Conservation (phyloP, 2,329 filamentous ascomycete genomes). For the Graphiopsis chlorocephala region DNA sequence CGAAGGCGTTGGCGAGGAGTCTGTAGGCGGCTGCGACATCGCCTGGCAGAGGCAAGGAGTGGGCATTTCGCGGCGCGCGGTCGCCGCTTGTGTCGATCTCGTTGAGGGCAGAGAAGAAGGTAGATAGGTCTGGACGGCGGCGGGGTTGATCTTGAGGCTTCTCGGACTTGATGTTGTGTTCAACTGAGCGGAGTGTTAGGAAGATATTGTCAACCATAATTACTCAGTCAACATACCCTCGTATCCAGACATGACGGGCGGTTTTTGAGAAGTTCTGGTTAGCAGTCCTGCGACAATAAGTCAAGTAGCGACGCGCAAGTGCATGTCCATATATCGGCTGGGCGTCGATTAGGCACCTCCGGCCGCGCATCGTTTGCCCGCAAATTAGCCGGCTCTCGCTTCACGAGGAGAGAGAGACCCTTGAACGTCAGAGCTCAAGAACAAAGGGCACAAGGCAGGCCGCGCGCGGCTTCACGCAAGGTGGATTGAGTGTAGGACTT, state of each 20-base stretch:
- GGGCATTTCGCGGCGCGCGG: constrained; percentile 50
- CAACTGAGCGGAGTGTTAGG: constrained; percentile 35
- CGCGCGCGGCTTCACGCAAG: background rate
- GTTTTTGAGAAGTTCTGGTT: background rate
- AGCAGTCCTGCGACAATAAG: background rate
- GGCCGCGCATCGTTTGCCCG: constrained; percentile 14
- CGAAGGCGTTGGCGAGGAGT: constrained; percentile 59
- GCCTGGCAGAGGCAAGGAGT: constrained; percentile 59
- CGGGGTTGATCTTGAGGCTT: constrained; percentile 33
- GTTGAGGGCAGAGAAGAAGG: constrained; percentile 63
- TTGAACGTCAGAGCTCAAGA: background rate
- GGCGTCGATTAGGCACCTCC: constrained; percentile 18
- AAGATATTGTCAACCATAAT: constrained; percentile 16
- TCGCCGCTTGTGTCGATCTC: constrained; percentile 54
- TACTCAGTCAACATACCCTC: constrained; percentile 37
- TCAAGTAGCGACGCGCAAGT: background rate
- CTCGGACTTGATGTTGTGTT: constrained; percentile 47
- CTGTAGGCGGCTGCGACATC: constrained; percentile 60
- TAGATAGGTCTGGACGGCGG: constrained; percentile 62
- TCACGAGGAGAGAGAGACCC: background rate
- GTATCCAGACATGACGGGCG: constrained; percentile 44
- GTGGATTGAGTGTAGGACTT: background rate
- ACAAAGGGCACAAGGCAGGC: constrained; percentile 10
- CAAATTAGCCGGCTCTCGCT: background rate
- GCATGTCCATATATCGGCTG: background rate